Evolutionary conservation across 495 filamentous ascomycete genomes (phyloP), one percentile per base, ranked within the genome.

Genomic region (Glutinoglossum americanum): DNA sequence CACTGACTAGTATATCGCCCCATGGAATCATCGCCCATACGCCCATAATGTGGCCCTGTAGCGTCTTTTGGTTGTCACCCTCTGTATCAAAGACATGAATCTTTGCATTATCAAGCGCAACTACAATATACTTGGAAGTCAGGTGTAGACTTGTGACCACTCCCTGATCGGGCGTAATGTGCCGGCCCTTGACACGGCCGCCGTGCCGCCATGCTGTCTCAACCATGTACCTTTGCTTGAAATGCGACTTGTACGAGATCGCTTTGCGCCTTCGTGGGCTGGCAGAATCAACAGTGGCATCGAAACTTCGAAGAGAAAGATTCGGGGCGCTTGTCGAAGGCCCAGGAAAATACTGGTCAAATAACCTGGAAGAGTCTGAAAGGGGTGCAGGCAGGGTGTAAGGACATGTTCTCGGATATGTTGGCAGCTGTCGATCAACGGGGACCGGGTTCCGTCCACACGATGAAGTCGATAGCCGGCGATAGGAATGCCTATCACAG

Each of bases 11-110:
- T 57, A 84, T 85, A 67, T 98, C 89, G 59, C 85, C 93, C 86
- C 89, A 94, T 15, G 92, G 93, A 56, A 98, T 89, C 90, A 98
- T 97, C 21, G 92, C 92, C 92, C 92, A 98, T 41, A 98, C 92
- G 35, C 92, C 92, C 92, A 98, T 98, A 39, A 95, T 85, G 69
- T 98, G 92, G 28, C 92, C 92, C 64, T 88, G 81, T 15, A 98
- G 75, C 2, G 88, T 96, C 68, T 85, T 88, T 65, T 88, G 83
- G 58, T 85, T 80, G 58, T 85, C 79, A 27, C 92, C 92, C 60
- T 92, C 81, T 11, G 87, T 86, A 69, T 97, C 86, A 67, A 96
- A 98, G 8, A 98, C 87, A 68, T 97, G 93, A 41, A 98, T 97
- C 68, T 89, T 95, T 54, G 92, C 92, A 71, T 96, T 98, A 71